A percentile compares a stretch with the other conserved stretches of the same genome.
These are phyloP conservation scores for Acanthochlamys bracteata DNA, from an alignment of 106 monocot genomes.

Conservation along the genomic window DNA sequence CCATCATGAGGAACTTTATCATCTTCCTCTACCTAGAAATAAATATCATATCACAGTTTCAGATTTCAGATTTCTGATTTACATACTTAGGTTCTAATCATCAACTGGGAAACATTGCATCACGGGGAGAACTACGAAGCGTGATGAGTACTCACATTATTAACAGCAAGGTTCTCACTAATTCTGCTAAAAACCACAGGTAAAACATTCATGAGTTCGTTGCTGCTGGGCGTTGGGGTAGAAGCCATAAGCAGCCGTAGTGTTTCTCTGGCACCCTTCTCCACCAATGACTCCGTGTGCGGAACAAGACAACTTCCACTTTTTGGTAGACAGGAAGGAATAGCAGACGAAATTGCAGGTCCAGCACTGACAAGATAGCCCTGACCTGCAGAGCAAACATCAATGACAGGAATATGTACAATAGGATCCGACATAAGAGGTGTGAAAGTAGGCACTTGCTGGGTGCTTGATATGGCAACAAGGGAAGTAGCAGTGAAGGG, in stretches of 20 bases:
- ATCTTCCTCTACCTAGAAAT: too few species aligned
- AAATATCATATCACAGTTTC: too few species aligned
- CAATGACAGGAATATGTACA: constrained; percentile 82
- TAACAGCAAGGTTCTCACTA: constrained; percentile 11
- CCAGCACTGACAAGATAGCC: constrained; percentile 87
- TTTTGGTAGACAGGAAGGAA: constrained; percentile 42
- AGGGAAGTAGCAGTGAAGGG: constrained; percentile 29
- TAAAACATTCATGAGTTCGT: constrained; percentile 30
- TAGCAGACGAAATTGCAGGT: constrained; percentile 55
- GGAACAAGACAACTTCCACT: constrained; percentile 42
- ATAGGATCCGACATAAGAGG: constrained; percentile 94
- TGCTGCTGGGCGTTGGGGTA: constrained; percentile 27
- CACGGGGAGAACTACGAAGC: not conserved
- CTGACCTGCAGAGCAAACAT: constrained; percentile 83
- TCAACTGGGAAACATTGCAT: too few species aligned
- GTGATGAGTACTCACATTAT: constrained; percentile 17
- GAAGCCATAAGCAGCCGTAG: constrained; percentile 73
- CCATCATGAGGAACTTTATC: too few species aligned
- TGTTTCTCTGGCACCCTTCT: constrained; percentile 91
- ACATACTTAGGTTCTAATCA: too few species aligned
- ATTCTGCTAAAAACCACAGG: constrained; percentile 37
- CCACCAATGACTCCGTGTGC: constrained; percentile 45
- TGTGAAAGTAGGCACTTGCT: constrained; percentile 66
- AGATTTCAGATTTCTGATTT: too few species aligned
- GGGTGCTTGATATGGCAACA: constrained; percentile 37